phyloP scores from a whole-genome alignment of 371 early-diverging fungal genomes.

The Mortierella sp. region DNA sequence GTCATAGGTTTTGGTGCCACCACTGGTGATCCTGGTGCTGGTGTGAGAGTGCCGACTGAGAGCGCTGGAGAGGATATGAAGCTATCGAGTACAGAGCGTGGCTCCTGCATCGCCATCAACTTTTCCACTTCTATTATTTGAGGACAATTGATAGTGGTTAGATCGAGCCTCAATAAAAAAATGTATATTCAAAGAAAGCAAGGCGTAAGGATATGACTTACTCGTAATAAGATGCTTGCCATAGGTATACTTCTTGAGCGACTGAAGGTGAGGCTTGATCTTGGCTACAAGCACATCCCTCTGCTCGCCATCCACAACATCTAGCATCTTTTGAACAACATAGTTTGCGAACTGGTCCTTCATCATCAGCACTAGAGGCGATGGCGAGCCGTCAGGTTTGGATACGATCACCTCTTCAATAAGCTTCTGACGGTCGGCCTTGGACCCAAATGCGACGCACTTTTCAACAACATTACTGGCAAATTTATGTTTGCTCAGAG shows the following conservation, averaged over 20 bases:
- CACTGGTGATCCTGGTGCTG: not conserved
- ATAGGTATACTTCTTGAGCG: constrained; percentile 95
- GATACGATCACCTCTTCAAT: constrained; percentile 86
- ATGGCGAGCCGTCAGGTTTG: constrained; percentile 65
- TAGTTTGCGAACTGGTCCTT: constrained; percentile 99
- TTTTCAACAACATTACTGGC: constrained; percentile 95
- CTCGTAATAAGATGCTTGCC: constrained; percentile 92
- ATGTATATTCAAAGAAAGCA: not conserved
- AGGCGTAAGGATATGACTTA: constrained; percentile 2
- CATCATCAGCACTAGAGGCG: constrained; percentile 94
- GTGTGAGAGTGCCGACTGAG: constrained; percentile 58
- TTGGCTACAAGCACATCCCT: constrained; percentile 84
- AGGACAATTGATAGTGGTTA: not conserved
- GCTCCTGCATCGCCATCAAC: constrained; percentile 42
- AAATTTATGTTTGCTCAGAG: constrained; percentile 98
- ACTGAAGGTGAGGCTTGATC: constrained; percentile 92
- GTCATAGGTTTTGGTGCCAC: not conserved
- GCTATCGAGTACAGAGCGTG: constrained; percentile 20
- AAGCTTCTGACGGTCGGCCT: constrained; percentile 65
- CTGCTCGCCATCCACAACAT: constrained; percentile 94
- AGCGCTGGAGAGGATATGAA: constrained; percentile 8
- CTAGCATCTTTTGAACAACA: constrained; percentile 99
- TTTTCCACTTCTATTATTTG: constrained; percentile 39
- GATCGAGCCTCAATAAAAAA: not conserved
- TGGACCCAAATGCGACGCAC: constrained; percentile 62